A percentile compares a stretch with the other conserved stretches of the same genome.
Conservation (phyloP, 2,329 filamentous ascomycete genomes). For the Lasiodiplodia citricola region DNA sequence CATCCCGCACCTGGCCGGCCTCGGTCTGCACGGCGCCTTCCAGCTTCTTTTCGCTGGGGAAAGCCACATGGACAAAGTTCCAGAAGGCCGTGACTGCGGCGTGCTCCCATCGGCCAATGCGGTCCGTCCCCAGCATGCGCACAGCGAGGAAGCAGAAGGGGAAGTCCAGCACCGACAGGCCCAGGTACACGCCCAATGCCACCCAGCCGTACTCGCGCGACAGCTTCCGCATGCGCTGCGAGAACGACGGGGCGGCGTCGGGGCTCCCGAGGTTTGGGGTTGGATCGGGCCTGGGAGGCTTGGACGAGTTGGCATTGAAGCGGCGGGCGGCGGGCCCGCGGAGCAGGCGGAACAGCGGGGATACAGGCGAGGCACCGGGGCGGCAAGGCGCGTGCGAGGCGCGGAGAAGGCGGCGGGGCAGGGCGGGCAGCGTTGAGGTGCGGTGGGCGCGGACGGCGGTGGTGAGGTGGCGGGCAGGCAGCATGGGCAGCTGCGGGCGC, state of each 20-base stretch:
- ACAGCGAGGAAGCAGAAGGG: slow-evolving; percentile 95
- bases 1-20: slow-evolving; percentile 40
- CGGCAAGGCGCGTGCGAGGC: slow-evolving; percentile 31
- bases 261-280: slow-evolving; percentile 48
- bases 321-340: slow-evolving; percentile 34
- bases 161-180: slow-evolving; percentile 84
- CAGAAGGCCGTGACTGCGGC: slow-evolving; percentile 66
- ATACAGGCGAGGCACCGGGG: slow-evolving; percentile 9
- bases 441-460: slow-evolving; percentile 31
- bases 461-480: slow-evolving; percentile 29
- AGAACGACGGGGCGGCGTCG: slow-evolving; percentile 59
- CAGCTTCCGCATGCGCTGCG: slow-evolving; percentile 78
- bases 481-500: slow-evolving; percentile 12
- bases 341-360: slow-evolving; percentile 28
- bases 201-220: slow-evolving; percentile 94
- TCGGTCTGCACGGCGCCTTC: slow-evolving; percentile 44
- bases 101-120: slow-evolving; percentile 77
- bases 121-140: slow-evolving; percentile 79
- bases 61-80: slow-evolving; percentile 63
- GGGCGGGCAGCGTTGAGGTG: slow-evolving; percentile 31
- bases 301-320: slow-evolving; percentile 42
- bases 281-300: slow-evolving; percentile 41
- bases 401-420: slow-evolving; percentile 29
- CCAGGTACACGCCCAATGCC: slow-evolving; percentile 88
- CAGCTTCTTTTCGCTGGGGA: slow-evolving; percentile 61